Percentiles rank a stretch among this genome's conserved stretches.
Evolutionary conservation across 106 monocot genomes (phyloP).

Genomic region (Dendrobium huoshanense): DNA sequence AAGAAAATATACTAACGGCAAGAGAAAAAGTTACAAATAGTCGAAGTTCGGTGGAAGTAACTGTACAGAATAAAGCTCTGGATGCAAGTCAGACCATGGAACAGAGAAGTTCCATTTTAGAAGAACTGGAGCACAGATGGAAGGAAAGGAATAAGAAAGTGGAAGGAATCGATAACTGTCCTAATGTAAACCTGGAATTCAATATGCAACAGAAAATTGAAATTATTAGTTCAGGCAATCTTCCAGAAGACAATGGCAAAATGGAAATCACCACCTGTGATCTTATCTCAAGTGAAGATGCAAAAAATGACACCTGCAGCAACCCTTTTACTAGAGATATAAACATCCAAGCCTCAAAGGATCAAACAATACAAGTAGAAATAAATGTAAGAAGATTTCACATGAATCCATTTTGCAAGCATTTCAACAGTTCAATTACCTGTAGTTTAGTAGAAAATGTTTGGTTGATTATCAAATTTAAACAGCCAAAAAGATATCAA

Average conservation of each 20-base stretch:
- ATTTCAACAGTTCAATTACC: not conserved
- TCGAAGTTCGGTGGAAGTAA: not conserved
- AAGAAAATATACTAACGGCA: slow-evolving; percentile 7
- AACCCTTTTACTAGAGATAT: not conserved
- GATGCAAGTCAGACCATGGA: slow-evolving; percentile 3
- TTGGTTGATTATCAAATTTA: not conserved
- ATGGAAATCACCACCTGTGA: not conserved
- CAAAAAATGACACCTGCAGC: not conserved
- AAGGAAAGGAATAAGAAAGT: slow-evolving; percentile 17
- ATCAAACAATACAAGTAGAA: slow-evolving; percentile 2
- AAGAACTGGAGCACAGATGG: slow-evolving; percentile 21
- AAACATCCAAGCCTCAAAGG: not conserved
- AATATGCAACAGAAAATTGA: no score
- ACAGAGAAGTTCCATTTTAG: slow-evolving; percentile 13
- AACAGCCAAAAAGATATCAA: not conserved
- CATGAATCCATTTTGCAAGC: not conserved
- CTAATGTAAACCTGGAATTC: no score
- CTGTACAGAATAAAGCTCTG: not conserved
- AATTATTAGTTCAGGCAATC: no score
- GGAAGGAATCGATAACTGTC: not conserved
- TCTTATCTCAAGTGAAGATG: not conserved
- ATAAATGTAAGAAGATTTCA: slow-evolving; percentile 28
- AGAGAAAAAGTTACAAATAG: not conserved
- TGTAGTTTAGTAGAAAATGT: not conserved
- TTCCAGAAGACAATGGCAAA: not conserved